These are phyloP conservation scores for Didymella sp. DNA, from an alignment of 2,329 filamentous ascomycete species.

Conservation along the genomic window DNA sequence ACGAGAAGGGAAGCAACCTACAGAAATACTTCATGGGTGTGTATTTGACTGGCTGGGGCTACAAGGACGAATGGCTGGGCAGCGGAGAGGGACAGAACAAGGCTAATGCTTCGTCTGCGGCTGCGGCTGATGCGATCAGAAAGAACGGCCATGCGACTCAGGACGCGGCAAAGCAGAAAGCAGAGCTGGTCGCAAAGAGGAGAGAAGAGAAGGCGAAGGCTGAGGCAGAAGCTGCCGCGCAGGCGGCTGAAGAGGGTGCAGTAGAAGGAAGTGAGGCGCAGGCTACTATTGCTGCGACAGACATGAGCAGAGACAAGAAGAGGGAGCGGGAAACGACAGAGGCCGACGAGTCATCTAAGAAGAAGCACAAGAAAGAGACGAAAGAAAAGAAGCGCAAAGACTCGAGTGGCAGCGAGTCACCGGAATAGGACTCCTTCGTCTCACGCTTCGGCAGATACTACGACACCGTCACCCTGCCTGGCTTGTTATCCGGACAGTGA, in stretches of 20 bases:
- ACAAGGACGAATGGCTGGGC: conserved; percentile 67
- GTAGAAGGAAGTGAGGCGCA: not conserved
- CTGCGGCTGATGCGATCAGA: conserved; percentile 68
- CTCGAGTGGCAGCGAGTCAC: not conserved
- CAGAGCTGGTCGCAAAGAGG: conserved; percentile 29
- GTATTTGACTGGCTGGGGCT: conserved; percentile 73
- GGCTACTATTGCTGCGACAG: not conserved
- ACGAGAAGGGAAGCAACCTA: conserved; percentile 55
- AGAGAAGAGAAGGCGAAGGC: conserved; percentile 25
- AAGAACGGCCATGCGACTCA: conserved; percentile 42
- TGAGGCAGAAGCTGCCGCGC: conserved; percentile 17
- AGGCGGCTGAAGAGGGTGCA: conserved; percentile 2
- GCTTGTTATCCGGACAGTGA: no score
- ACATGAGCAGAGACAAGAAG: conserved; percentile 12
- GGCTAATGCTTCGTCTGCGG: conserved; percentile 71
- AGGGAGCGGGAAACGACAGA: conserved; percentile 3
- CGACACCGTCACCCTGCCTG: not conserved
- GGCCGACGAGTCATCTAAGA: conserved; percentile 3
- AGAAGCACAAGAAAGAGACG: conserved; percentile 13
- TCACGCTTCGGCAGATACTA: not conserved
- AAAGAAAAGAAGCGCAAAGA: conserved; percentile 2
- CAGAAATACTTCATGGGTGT: conserved; percentile 68
- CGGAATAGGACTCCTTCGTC: not conserved
- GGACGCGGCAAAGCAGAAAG: conserved; percentile 30
- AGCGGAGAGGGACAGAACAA: conserved; percentile 70